Conservation (phyloP, 306 rosid genomes). For the Acmispon strigosus region DNA sequence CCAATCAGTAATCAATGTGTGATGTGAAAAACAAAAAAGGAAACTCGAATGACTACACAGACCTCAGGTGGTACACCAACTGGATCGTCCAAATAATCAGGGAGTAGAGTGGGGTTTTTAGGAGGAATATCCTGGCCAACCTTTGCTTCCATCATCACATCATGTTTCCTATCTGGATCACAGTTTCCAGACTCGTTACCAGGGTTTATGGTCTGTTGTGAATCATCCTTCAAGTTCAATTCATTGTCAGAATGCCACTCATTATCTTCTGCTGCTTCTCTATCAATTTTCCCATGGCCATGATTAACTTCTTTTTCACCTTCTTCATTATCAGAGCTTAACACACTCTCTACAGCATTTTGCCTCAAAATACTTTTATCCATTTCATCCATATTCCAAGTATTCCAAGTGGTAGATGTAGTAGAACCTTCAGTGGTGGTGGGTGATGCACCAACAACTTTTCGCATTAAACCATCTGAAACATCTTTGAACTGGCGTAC, state of each 20-base stretch:
- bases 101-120: slow-evolving; percentile 22
- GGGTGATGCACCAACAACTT: slow-evolving; percentile 57
- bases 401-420: slow-evolving; percentile 26
- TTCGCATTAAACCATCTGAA: slow-evolving; percentile 80
- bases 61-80: slow-evolving; percentile 95
- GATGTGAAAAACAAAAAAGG: neutral
- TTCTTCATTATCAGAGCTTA: slow-evolving; percentile 67
- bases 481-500: slow-evolving; percentile 96
- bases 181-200: slow-evolving; percentile 32
- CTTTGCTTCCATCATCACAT: slow-evolving; percentile 29
- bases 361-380: slow-evolving; percentile 32
- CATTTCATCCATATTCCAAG: slow-evolving; percentile 46
- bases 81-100: slow-evolving; percentile 50
- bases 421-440: slow-evolving; percentile 38
- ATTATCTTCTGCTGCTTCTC: slow-evolving; percentile 32
- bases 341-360: slow-evolving; percentile 36
- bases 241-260: slow-evolving; percentile 77
- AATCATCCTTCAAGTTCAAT: slow-evolving; percentile 50
- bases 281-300: slow-evolving; percentile 28
- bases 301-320: slow-evolving; percentile 37
- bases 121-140: slow-evolving; percentile 38
- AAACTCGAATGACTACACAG: slow-evolving; percentile 11
- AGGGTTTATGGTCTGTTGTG: slow-evolving; percentile 38
- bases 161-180: slow-evolving; percentile 42
- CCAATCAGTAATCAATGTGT: slow-evolving; percentile 18